Percentiles rank a stretch among this genome's conserved stretches.
Conservation (phyloP, 768 basidiomycete genomes). For the Kondoa subrosea region DNA sequence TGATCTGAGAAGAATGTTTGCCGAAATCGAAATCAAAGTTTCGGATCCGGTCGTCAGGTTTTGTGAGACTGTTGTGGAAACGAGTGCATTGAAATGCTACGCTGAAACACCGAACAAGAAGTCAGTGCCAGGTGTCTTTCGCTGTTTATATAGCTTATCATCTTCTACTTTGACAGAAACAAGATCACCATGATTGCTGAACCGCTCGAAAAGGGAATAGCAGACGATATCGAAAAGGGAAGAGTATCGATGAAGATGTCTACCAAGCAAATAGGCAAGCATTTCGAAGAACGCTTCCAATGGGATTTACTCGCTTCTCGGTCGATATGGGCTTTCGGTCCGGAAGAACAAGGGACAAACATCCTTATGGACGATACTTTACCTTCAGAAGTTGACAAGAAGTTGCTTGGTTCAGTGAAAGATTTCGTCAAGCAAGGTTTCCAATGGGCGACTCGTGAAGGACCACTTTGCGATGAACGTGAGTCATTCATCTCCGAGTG, state of each 20-base stretch:
- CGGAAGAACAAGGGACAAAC: slow-evolving; percentile 87
- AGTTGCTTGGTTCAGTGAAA: slow-evolving; percentile 66
- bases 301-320: slow-evolving; percentile 96
- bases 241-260: slow-evolving; percentile 88
- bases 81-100: slow-evolving; percentile 93
- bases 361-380: slow-evolving; percentile 87
- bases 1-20: slow-evolving; percentile 74
- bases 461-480: slow-evolving; percentile 97
- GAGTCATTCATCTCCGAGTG: slow-evolving; percentile 34
- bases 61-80: slow-evolving; percentile 94
- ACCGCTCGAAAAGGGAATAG: slow-evolving; percentile 83
- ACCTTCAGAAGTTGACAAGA: slow-evolving; percentile 93
- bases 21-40: slow-evolving; percentile 99
- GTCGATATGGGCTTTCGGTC: slow-evolving; percentile 99
- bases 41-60: slow-evolving; percentile 98
- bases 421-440: slow-evolving; percentile 98
- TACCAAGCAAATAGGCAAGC: slow-evolving; percentile 80
- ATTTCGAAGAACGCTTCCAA: slow-evolving; percentile 92
- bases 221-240: slow-evolving; percentile 88
- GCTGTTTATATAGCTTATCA: slow-evolving; percentile 2
- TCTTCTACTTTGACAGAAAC: slow-evolving; percentile 44
- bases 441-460: slow-evolving; percentile 97
- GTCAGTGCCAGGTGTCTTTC: slow-evolving; percentile 37
- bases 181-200: slow-evolving; percentile 98
- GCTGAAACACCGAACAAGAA: slow-evolving; percentile 99